Evolutionary conservation across 495 filamentous ascomycete species (phyloP), one percentile per base, ranked within the genome.

Genomic region (Aspergillus haitiensis): DNA sequence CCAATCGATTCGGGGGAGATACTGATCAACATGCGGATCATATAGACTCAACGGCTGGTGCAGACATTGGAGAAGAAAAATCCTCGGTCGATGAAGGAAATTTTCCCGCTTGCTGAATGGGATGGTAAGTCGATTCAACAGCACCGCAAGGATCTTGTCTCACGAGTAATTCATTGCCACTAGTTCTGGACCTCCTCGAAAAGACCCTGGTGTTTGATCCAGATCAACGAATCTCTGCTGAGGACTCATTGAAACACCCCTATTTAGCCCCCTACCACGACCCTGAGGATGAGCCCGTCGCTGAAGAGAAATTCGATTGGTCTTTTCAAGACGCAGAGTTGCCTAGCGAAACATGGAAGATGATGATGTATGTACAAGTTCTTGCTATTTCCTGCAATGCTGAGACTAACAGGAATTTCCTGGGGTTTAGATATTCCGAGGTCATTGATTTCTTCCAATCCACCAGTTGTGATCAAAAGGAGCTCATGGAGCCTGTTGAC

Each of bases 391-490:
- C 6, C 13, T 12, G 16, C 16, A 18, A 11, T 33, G 1, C 18
- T 10, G 8, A 42, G 7, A 40, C 10, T 15, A 48, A 34, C 21
- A 54, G 9, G 4, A 12, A 51, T 13, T n/a, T 58, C 52, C 61
- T 61, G 61, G 50, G 67, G 35, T 44, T 56, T 72, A 98, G 94
- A 91, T 98, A 98, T 81, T 95, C 92, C 50, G 94, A 98, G 72
- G 98, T 98, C 68, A 86, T 98, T 64, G 94, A 98, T 71, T 98
- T 96, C 73, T 95, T 98, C 77, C 96, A 97, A 73, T 83, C 94
- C 57, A 45, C 52, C 35, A 5, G 37, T 33, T 16, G 33, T 50
- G 15, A 44, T 42, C 15, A 21, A 50, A 27, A 27, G 21, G 21
- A 27, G 21, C 1, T 27, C 21, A 27, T 27, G 21, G 21, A 27